Evolutionary conservation across 805 yeast species (phyloP), one percentile per base, ranked within the genome.

Genomic region (Metschnikowia aberdeeniae): DNA sequence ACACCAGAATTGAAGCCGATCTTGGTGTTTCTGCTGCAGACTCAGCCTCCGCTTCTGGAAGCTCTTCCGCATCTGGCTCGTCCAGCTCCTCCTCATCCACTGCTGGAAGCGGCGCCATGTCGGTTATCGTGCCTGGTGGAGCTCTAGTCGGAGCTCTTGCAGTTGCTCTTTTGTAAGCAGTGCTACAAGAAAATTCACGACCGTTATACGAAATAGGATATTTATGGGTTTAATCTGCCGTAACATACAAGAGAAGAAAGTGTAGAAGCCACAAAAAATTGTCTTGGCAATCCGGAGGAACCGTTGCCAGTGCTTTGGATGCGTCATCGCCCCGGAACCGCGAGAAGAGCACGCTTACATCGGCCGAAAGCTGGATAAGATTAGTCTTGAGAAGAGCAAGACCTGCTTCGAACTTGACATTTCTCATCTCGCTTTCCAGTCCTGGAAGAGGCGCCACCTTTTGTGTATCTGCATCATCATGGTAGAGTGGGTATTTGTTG

Each of bases 251-350:
- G 11, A 65, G 44, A 20, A 70, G 40, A 43, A 64, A 71, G 46
- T 71, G 65, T 20, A 71, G 47, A 38, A 59, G 68, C 76, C 76
- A 71, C 45, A 70, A 53, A 36, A 69, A 61, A 46, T 70, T 68
- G 50, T 70, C 76, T 13, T 61, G 40, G 42, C 72, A 67, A 37
- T 70, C 75, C 6, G 59, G 49, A 2, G 75, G 75, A 11, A 69
- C 57, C 6, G 56, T 51, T 13, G 49, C 24, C 17, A 41, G 46
- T 26, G 44, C 35, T 13, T 32, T 29, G 10, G 45, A 42, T 27
- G 44, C 42, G 6, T 36, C 38, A 24, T 41, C 41, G 33, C 46
- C 39, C 36, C 43, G 37, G 19, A 52, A 53, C 36, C 46, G 50
- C 13, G 50, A 33, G 43, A 51, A 52, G 6, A 49, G 34, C 13